These are phyloP conservation scores for Fusarium agapanthi DNA, from an alignment of 2,329 filamentous ascomycete genomes.

Conservation along the genomic window DNA sequence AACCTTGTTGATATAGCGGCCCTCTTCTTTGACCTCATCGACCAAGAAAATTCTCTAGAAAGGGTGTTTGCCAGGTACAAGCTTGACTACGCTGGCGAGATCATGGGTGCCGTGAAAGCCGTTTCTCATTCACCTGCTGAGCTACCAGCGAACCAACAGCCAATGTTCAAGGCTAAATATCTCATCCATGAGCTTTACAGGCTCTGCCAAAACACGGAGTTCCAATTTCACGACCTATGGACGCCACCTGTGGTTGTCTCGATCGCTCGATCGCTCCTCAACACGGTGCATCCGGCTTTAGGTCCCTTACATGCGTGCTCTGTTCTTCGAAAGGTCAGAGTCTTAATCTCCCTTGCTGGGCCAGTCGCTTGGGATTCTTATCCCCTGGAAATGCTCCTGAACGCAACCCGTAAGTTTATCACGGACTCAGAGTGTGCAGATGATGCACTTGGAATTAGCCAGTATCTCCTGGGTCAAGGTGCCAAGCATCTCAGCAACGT, in stretches of 20 bases:
- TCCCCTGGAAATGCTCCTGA: slow-evolving; percentile 88
- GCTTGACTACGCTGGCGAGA: slow-evolving; percentile 68
- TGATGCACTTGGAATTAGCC: slow-evolving; percentile 85
- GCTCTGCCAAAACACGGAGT: slow-evolving; percentile 76
- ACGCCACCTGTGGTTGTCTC: slow-evolving; percentile 77
- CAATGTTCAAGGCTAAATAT: slow-evolving; percentile 82
- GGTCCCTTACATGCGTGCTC: slow-evolving; percentile 89
- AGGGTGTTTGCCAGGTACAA: slow-evolving; percentile 68
- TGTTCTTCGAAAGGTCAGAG: slow-evolving; percentile 83
- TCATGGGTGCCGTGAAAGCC: slow-evolving; percentile 73
- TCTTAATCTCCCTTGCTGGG: slow-evolving; percentile 82
- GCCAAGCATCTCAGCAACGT: slow-evolving; percentile 68
- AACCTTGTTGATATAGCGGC: slow-evolving; percentile 82
- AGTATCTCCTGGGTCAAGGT: slow-evolving; percentile 81
- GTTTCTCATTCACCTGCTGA: slow-evolving; percentile 71
- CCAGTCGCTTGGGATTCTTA: slow-evolving; percentile 78
- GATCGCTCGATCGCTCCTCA: slow-evolving; percentile 79
- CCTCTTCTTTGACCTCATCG: slow-evolving; percentile 78
- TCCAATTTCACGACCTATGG: slow-evolving; percentile 74
- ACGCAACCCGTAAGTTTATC: slow-evolving; percentile 80
- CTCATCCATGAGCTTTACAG: slow-evolving; percentile 79
- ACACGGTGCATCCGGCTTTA: slow-evolving; percentile 81
- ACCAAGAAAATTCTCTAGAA: slow-evolving; percentile 79
- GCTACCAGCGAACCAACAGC: slow-evolving; percentile 84
- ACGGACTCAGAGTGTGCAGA: slow-evolving; percentile 88